Evolutionary conservation across 805 yeast species (phyloP).

Genomic region (Nakazawaea laoshanensis): DNA sequence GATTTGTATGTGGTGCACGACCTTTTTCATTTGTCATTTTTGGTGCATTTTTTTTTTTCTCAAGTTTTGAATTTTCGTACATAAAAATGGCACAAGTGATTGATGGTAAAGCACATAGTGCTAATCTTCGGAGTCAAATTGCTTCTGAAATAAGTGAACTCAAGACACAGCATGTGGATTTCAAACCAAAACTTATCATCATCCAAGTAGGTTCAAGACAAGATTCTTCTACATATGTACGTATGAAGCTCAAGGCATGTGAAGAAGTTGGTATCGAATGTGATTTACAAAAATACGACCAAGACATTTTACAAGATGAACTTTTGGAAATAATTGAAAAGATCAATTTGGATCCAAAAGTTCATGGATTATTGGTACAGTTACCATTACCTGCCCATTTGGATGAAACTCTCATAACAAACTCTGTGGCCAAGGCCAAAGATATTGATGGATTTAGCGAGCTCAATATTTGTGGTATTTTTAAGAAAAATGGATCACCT

Average conservation of each 20-base stretch:
- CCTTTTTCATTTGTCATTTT: background rate
- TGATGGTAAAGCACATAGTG: slow-evolving; percentile 51
- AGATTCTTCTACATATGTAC: slow-evolving; percentile 75
- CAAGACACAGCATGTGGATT: slow-evolving; percentile 38
- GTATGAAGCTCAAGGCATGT: slow-evolving; percentile 75
- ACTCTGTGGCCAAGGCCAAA: slow-evolving; percentile 55
- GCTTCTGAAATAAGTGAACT: slow-evolving; percentile 31
- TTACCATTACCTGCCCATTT: slow-evolving; percentile 69
- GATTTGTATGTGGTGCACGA: background rate
- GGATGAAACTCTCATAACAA: slow-evolving; percentile 59
- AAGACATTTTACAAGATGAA: slow-evolving; percentile 44
- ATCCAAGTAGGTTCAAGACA: slow-evolving; percentile 73
- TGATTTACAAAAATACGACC: slow-evolving; percentile 51
- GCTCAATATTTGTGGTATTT: slow-evolving; percentile 67
- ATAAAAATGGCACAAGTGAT: slow-evolving; percentile 20
- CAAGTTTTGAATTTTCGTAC: background rate
- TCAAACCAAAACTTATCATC: slow-evolving; percentile 59
- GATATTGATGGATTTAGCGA: slow-evolving; percentile 85
- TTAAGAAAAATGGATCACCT: slow-evolving; percentile 67
- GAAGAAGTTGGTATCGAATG: slow-evolving; percentile 60
- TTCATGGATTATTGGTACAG: slow-evolving; percentile 72
- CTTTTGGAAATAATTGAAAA: slow-evolving; percentile 43
- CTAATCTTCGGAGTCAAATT: slow-evolving; percentile 40
- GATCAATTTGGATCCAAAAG: slow-evolving; percentile 49
- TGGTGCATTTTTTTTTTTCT: background rate